phyloP scores from a whole-genome alignment of 176 grass and related monocot genomes.

The Elymus sibiricus region DNA sequence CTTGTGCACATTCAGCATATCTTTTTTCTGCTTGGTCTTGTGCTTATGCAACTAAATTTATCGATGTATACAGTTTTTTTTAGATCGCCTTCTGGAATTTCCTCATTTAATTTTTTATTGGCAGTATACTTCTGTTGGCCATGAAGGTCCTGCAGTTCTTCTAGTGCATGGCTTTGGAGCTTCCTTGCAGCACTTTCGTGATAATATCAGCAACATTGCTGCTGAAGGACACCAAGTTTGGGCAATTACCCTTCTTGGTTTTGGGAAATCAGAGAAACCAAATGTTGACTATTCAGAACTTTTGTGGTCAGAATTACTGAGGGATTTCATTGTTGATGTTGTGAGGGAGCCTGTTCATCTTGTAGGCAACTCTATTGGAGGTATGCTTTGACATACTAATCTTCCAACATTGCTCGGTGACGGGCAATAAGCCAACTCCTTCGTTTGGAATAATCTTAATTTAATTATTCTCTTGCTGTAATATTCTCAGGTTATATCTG shows the following conservation, averaged over 20 bases:
- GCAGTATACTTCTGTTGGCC: constrained; percentile 71
- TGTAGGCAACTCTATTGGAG: constrained; percentile 96
- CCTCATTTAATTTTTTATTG: constrained; percentile 28
- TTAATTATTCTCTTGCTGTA: neutral
- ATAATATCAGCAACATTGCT: constrained; percentile 67
- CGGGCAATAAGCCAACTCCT: neutral
- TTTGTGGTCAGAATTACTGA: constrained; percentile 86
- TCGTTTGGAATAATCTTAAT: constrained; percentile 6
- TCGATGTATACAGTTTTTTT: constrained; percentile 6
- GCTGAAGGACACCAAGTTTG: constrained; percentile 72
- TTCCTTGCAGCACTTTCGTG: constrained; percentile 90
- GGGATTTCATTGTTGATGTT: constrained; percentile 81
- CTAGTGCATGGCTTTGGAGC: constrained; percentile 97
- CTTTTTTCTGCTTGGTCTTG: neutral
- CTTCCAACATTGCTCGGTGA: constrained; percentile 4
- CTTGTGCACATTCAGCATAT: neutral
- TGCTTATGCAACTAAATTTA: constrained; percentile 10
- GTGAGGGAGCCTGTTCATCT: constrained; percentile 77
- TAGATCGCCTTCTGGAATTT: constrained; percentile 10
- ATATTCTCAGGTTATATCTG: constrained; percentile 72
- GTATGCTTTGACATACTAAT: constrained; percentile 41
- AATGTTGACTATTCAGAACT: constrained; percentile 76
- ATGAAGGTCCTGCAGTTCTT: constrained; percentile 74
- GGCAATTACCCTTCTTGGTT: constrained; percentile 89
- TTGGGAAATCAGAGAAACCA: constrained; percentile 92